A percentile compares a stretch with the other conserved stretches of the same genome.
phyloP scores from a whole-genome alignment of 208 protist genomes.

The Strigomonas galati region DNA sequence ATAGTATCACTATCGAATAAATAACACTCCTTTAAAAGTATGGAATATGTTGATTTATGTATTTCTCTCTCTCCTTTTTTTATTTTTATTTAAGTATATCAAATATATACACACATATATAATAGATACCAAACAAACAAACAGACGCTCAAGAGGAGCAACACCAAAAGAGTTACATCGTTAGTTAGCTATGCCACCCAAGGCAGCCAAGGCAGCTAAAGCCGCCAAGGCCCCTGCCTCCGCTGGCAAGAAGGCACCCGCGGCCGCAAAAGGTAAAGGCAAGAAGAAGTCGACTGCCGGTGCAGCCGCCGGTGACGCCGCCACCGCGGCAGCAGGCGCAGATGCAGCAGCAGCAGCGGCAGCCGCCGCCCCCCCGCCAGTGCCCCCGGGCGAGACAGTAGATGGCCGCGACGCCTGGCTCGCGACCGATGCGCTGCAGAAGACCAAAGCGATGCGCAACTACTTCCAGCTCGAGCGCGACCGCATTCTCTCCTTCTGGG shows the following conservation, averaged over 20 bases:
- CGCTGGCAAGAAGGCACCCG: conserved; percentile 13
- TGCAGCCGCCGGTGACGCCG: neutral
- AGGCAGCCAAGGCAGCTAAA: conserved; percentile 23
- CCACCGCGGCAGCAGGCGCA: neutral
- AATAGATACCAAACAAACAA: neutral
- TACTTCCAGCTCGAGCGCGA: conserved; percentile 97
- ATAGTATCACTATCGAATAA: no score
- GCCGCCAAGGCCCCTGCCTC: conserved; percentile 9
- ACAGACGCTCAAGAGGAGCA: neutral
- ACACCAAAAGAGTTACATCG: neutral
- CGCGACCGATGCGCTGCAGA: conserved; percentile 89
- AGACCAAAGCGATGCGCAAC: conserved; percentile 94
- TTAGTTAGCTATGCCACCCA: conserved; percentile 33
- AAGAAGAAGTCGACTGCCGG: neutral
- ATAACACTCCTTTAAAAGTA: no score
- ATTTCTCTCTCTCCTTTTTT: neutral
- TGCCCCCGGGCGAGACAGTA: conserved; percentile 21
- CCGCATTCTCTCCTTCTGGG: conserved; percentile 95
- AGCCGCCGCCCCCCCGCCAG: conserved; percentile 14
- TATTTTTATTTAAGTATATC: neutral
- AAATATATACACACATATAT: neutral
- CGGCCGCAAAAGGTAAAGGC: conserved; percentile 10
- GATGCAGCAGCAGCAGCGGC: conserved; percentile 13
- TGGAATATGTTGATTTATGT: neutral
- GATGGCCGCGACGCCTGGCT: conserved; percentile 82